Evolutionary conservation across 768 basidiomycete species (phyloP).

Genomic region (Boletus tomentosulus): DNA sequence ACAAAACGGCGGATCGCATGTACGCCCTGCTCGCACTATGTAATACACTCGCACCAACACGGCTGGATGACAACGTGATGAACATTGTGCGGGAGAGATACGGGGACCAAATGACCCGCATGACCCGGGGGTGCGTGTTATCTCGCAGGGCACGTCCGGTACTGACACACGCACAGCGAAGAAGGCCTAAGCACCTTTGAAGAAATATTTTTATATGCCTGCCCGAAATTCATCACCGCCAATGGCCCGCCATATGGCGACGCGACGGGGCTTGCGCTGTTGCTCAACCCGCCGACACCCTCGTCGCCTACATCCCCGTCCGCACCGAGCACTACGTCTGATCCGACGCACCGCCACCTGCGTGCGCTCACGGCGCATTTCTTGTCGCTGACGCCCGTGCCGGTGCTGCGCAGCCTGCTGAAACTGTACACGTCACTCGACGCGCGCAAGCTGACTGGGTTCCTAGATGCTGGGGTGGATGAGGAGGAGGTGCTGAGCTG

Average conservation of each 20-base stretch:
- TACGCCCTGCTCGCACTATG: slow-evolving; percentile 94
- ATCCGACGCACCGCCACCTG: slow-evolving; percentile 83
- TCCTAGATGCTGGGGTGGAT: slow-evolving; percentile 69
- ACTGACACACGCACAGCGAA: slow-evolving; percentile 37
- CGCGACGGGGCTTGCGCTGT: slow-evolving; percentile 49
- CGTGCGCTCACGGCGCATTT: slow-evolving; percentile 82
- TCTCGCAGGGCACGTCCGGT: not conserved
- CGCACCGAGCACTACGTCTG: slow-evolving; percentile 29
- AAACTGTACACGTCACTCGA: slow-evolving; percentile 95
- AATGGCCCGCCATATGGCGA: slow-evolving; percentile 95
- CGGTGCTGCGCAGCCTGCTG: slow-evolving; percentile 86
- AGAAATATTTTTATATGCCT: slow-evolving; percentile 83
- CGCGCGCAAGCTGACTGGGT: slow-evolving; percentile 85
- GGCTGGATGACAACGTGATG: slow-evolving; percentile 92
- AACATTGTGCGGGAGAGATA: slow-evolving; percentile 90
- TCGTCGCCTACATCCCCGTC: slow-evolving; percentile 31
- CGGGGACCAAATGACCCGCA: slow-evolving; percentile 84
- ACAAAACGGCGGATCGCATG: slow-evolving; percentile 97
- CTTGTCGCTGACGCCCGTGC: slow-evolving; percentile 66
- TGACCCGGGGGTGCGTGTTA: slow-evolving; percentile 71
- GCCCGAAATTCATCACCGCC: slow-evolving; percentile 94
- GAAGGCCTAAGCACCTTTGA: slow-evolving; percentile 55
- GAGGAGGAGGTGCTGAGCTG: slow-evolving; percentile 95
- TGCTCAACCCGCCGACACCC: slow-evolving; percentile 38
- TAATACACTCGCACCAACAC: slow-evolving; percentile 86